Percentiles rank a stretch among this genome's conserved stretches.
Evolutionary conservation across 2,329 filamentous ascomycete species (phyloP).

Genomic region (Penicillium sp.): DNA sequence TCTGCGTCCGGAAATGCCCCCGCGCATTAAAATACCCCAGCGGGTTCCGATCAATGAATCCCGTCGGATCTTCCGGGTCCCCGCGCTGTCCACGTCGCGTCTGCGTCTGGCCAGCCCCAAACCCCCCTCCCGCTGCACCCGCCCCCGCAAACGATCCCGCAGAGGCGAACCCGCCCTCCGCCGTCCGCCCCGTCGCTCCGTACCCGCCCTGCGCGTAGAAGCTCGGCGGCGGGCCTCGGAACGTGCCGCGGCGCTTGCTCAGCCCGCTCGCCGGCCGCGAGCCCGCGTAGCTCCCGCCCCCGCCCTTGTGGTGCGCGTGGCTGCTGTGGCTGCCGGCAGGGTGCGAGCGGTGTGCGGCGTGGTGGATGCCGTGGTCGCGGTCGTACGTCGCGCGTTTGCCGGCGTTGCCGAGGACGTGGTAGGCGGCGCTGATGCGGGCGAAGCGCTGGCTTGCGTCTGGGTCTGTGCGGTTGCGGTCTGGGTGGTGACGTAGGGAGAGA

Average conservation of each 20-base stretch:
- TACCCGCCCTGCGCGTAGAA: constrained; percentile 84
- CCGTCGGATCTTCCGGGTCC: constrained; percentile 34
- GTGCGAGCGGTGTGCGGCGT: constrained; percentile 32
- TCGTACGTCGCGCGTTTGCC: constrained; percentile 80
- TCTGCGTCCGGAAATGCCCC: constrained; percentile 71
- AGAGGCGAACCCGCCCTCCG: constrained; percentile 30
- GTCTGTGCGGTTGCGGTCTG: constrained; percentile 80
- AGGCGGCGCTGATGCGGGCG: constrained; percentile 79
- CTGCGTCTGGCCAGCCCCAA: background rate
- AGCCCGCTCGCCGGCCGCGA: constrained; percentile 76
- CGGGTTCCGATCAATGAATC: constrained; percentile 47
- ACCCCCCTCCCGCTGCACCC: constrained; percentile 3
- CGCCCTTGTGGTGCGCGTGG: constrained; percentile 37
- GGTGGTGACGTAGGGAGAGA: constrained; percentile 88
- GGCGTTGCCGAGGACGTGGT: constrained; percentile 69
- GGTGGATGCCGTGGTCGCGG: constrained; percentile 49
- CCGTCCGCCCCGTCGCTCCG: constrained; percentile 60
- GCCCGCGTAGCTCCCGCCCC: constrained; percentile 48
- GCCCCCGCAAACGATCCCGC: constrained; percentile 1
- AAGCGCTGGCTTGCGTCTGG: constrained; percentile 71
- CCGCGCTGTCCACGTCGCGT: background rate
- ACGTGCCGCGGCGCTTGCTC: constrained; percentile 69
- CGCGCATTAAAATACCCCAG: constrained; percentile 75
- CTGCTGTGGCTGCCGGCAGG: constrained; percentile 56
- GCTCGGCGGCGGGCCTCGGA: constrained; percentile 80